Base-by-base conservation (phyloP, 306 rosid genomes). In the Mucuna pruriens region DNA sequence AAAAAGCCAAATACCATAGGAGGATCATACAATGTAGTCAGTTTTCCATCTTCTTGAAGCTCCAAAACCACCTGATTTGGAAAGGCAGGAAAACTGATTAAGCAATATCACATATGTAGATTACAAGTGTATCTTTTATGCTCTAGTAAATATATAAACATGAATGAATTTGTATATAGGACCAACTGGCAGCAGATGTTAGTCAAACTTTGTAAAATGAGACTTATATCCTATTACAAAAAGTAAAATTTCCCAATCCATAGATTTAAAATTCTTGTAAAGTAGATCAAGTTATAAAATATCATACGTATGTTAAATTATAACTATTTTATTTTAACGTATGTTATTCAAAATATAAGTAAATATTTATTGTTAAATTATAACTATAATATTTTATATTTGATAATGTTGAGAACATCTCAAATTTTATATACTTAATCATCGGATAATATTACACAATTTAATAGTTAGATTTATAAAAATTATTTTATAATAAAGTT, bases 21-120 rank as follows among this genome's bases (percentile, higher is more conserved):
- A 76, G 99, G 94, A 75, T 93, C 98, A 85, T 95, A 98, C 0
- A 93, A 93, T n/a, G 98, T 91, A 36, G 89, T 49, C 78, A 93
- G 81, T 62, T 87, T 90, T 63, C 96, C 93, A 90, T 93, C 94
- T 74, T 86, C 89, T 79, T 89, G 99, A 83, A 91, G 89, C 87
- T 90, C 99, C 87, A 95, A 87, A 84, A 91, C 97, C 71, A 89
- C 88, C 99, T 95, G 72, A n/a, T 81, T 79, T 40, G 64, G 39
- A 34, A 75, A 77, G 46, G 71, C 11, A 75, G 60, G 66, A 17
- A 12, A 62, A 29, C 29, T 8, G 5, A 81, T 52, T 19, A 66
- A 80, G 67, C 40, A 77, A 63, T 39, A 68, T 82, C 48, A 16
- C 36, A 74, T 25, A 33, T 11, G n/a, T 36, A 51, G 5, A 72